Percentiles rank a stretch among this genome's conserved stretches.
These are phyloP conservation scores for Hyphopichia homilentoma DNA, from an alignment of 805 yeast genomes.

Conservation along the genomic window DNA sequence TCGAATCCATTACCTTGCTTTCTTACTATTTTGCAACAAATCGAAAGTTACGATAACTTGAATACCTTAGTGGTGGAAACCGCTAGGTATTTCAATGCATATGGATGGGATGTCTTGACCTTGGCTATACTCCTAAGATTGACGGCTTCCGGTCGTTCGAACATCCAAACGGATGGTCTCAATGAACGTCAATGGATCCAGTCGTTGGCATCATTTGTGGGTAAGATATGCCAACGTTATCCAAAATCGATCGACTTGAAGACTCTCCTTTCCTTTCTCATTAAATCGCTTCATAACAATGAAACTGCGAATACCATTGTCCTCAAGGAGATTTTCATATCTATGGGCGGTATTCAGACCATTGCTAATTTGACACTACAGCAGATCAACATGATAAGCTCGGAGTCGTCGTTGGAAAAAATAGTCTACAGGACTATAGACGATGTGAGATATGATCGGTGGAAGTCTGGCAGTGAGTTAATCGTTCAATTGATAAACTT, in stretches of 20 bases:
- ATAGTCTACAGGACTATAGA: slow-evolving; percentile 56
- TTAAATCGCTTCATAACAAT: slow-evolving; percentile 59
- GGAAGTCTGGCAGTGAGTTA: slow-evolving; percentile 47
- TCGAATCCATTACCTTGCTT: slow-evolving; percentile 79
- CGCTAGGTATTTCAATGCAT: slow-evolving; percentile 67
- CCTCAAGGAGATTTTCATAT: slow-evolving; percentile 59
- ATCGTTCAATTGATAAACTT: slow-evolving; percentile 42
- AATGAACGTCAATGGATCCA: slow-evolving; percentile 83
- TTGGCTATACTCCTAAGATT: slow-evolving; percentile 69
- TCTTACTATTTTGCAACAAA: slow-evolving; percentile 66
- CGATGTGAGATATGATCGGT: slow-evolving; percentile 50
- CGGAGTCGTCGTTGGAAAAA: slow-evolving; percentile 55
- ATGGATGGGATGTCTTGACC: slow-evolving; percentile 84
- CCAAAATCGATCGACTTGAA: slow-evolving; percentile 51
- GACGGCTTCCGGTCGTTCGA: slow-evolving; percentile 57
- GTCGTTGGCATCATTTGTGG: slow-evolving; percentile 74
- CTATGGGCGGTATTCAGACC: slow-evolving; percentile 78
- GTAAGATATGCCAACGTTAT: slow-evolving; percentile 59
- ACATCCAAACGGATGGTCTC: slow-evolving; percentile 74
- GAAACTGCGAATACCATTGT: slow-evolving; percentile 61
- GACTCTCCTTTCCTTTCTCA: slow-evolving; percentile 57
- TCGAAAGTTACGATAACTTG: slow-evolving; percentile 89
- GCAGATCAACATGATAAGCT: slow-evolving; percentile 64
- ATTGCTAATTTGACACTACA: slow-evolving; percentile 61
- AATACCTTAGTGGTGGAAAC: slow-evolving; percentile 74